phyloP scores from a whole-genome alignment of 768 basidiomycete species.

The Boletus rubescentipes region DNA sequence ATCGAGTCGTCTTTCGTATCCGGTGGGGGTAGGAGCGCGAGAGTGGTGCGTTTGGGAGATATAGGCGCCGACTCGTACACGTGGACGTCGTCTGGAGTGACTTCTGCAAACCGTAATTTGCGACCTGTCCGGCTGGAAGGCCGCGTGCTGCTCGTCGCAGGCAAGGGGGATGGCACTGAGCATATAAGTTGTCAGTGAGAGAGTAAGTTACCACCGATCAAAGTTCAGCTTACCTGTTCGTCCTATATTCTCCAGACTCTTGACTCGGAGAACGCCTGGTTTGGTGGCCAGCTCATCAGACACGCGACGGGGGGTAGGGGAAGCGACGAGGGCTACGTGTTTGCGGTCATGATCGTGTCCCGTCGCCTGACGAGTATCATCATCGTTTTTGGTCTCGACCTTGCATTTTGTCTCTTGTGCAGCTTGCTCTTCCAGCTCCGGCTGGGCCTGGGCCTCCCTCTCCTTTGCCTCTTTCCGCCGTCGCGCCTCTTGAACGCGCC shows the following conservation, averaged over 20 bases:
- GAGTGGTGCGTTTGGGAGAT: constrained; percentile 58
- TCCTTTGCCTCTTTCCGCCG: constrained; percentile 13
- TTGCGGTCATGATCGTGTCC: neutral
- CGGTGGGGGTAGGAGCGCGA: constrained; percentile 53
- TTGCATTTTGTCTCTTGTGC: neutral
- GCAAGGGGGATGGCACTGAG: constrained; percentile 41
- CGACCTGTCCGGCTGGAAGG: constrained; percentile 56
- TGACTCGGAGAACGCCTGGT: constrained; percentile 29
- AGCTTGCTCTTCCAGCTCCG: neutral
- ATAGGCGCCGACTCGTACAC: constrained; percentile 82
- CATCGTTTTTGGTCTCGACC: too few species aligned
- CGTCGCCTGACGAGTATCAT: neutral
- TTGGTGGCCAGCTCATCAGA: constrained; percentile 14
- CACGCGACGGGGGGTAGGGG: constrained; percentile 12
- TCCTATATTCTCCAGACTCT: constrained; percentile 30
- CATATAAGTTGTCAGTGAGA: neutral
- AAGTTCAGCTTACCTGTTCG: constrained; percentile 14
- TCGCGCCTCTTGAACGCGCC: constrained; percentile 26
- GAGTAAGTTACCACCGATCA: neutral
- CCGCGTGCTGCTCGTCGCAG: constrained; percentile 52
- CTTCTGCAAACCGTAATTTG: constrained; percentile 72
- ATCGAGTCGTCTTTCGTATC: constrained; percentile 25
- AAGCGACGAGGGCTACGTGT: neutral
- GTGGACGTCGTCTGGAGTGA: constrained; percentile 71
- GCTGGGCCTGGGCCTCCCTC: neutral